phyloP scores from a whole-genome alignment of 192 early-diverging fungal genomes.

The Backusella tuberculispora region DNA sequence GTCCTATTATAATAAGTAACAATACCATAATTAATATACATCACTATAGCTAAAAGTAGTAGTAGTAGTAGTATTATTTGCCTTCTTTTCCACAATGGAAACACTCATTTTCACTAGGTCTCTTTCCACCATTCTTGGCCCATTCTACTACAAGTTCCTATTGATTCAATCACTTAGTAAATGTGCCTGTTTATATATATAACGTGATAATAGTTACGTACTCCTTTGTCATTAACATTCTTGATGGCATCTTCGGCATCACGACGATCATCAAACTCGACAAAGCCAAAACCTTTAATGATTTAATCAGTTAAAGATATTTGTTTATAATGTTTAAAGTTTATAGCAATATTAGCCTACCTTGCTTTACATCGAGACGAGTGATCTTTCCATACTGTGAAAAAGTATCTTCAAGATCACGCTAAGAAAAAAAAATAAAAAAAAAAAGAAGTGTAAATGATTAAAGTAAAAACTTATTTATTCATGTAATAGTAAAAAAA shows the following conservation, averaged over 20 bases:
- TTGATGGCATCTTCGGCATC: slow-evolving; percentile 56
- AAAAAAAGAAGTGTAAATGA: not conserved
- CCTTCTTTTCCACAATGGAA: slow-evolving; percentile 44
- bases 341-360: slow-evolving; percentile 26
- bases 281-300: slow-evolving; percentile 51
- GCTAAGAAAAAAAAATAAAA: slow-evolving; percentile 32
- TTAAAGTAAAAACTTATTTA: not conserved
- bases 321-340: not conserved
- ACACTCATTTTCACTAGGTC: slow-evolving; percentile 52
- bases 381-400: slow-evolving; percentile 59
- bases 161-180: not conserved
- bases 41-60: not conserved
- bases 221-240: slow-evolving; percentile 43
- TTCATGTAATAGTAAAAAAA: not conserved
- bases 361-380: slow-evolving; percentile 60
- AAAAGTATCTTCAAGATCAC: slow-evolving; percentile 58
- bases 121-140: slow-evolving; percentile 59
- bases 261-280: slow-evolving; percentile 52
- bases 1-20: slow-evolving; percentile 38
- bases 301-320: not conserved
- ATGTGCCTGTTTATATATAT: not conserved
- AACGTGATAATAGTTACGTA: slow-evolving; percentile 31
- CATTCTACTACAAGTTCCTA: slow-evolving; percentile 55
- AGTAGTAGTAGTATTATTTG: not conserved
- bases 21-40: not conserved